Evolutionary conservation across 2,329 filamentous ascomycete genomes (phyloP).

Genomic region (Penicillium polonicum): DNA sequence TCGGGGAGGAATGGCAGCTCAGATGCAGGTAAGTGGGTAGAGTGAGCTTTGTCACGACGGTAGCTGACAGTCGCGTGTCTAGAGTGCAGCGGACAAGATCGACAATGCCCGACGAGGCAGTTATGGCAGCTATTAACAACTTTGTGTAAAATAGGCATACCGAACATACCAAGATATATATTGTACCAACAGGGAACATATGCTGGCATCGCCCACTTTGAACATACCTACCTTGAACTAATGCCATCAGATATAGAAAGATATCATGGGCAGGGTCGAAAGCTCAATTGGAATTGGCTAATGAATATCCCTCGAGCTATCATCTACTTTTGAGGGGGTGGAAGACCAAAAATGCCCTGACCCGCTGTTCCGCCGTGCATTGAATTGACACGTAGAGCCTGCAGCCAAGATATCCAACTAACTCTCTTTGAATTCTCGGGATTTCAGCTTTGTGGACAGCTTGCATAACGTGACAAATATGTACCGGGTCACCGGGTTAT

Average conservation of each 20-base stretch:
- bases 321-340: neutral
- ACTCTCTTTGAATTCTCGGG: neutral
- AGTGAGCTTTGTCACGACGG: neutral
- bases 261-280: neutral
- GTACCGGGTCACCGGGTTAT: neutral
- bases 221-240: neutral
- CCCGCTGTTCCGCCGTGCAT: neutral
- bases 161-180: neutral
- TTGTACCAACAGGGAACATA: neutral
- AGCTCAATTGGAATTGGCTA: neutral
- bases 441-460: neutral
- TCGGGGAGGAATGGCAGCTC: constrained; percentile 32
- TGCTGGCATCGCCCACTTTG: neutral
- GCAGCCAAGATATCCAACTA: neutral
- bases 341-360: neutral
- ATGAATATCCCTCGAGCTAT: neutral
- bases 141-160: neutral
- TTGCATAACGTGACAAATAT: neutral
- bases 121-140: neutral
- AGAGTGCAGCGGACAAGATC: constrained; percentile 39
- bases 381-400: neutral
- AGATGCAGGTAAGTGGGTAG: constrained; percentile 34
- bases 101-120: constrained; percentile 26
- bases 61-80: constrained; percentile 9
- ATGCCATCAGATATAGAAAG: neutral